Evolutionary conservation across 1,139 yeast genomes (phyloP).

Genomic region (Suhomyces bolitotheri): DNA sequence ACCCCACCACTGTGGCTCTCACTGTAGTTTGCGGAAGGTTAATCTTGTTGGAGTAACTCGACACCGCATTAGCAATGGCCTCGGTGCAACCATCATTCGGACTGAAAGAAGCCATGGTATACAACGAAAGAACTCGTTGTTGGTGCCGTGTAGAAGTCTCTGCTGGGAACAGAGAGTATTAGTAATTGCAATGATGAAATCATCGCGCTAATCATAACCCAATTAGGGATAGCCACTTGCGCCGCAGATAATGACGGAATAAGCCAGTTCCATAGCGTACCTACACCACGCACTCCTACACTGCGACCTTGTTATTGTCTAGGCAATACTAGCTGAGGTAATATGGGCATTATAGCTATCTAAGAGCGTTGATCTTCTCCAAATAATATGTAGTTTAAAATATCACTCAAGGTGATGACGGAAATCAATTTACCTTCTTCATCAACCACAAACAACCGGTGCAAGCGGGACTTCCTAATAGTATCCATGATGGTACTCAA

Average conservation of each 20-base stretch:
- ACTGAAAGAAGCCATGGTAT: constrained; percentile 1
- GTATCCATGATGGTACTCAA: constrained; percentile 92
- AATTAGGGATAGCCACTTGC: constrained; percentile 1
- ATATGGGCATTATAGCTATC: too few relatives aligned
- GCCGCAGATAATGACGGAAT: constrained; percentile 1
- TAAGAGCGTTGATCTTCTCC: constrained; percentile 55
- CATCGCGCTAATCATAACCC: constrained; percentile 3
- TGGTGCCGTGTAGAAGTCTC: neutral
- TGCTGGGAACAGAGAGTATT: neutral
- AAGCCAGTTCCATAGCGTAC: too few relatives aligned
- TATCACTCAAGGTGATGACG: constrained; percentile 89
- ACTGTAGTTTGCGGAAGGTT: constrained; percentile 63
- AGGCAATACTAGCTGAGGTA: too few relatives aligned
- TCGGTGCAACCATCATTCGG: neutral
- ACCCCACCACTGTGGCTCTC: constrained; percentile 71
- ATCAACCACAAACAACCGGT: constrained; percentile 90
- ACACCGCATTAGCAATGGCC: constrained; percentile 4
- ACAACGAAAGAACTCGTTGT: neutral
- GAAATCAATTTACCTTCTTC: constrained; percentile 74
- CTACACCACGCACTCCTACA: too few relatives aligned
- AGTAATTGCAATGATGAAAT: constrained; percentile 1
- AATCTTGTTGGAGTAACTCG: constrained; percentile 30
- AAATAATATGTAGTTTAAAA: constrained; percentile 75
- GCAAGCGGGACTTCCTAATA: constrained; percentile 85
- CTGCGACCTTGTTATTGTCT: too few relatives aligned